phyloP scores from a whole-genome alignment of 2,329 filamentous ascomycete genomes.

The Fusarium poae region DNA sequence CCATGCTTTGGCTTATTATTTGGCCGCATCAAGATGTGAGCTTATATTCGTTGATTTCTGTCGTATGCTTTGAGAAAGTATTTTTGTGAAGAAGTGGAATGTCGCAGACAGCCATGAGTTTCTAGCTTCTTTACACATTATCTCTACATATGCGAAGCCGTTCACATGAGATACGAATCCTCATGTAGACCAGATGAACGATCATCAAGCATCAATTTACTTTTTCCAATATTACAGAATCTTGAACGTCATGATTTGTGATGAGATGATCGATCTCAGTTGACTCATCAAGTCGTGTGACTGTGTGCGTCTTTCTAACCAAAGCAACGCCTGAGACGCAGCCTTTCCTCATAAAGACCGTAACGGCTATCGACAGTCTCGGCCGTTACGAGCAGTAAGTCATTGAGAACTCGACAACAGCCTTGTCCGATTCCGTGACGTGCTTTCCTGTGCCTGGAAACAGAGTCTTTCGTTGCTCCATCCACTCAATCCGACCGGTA shows the following conservation, averaged over 20 bases:
- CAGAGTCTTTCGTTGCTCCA: slow-evolving; percentile 14
- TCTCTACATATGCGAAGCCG: no score
- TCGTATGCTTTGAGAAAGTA: not conserved
- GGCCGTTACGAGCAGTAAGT: slow-evolving; percentile 21
- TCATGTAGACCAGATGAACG: not conserved
- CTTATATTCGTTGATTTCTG: not conserved
- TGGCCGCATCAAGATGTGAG: not conserved
- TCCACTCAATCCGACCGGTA: slow-evolving; percentile 25
- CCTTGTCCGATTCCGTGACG: slow-evolving; percentile 21
- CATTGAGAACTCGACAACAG: slow-evolving; percentile 4
- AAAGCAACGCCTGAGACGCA: slow-evolving; percentile 25
- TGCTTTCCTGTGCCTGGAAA: slow-evolving; percentile 12
- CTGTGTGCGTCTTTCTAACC: slow-evolving; percentile 8
- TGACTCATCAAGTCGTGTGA: slow-evolving; percentile 27
- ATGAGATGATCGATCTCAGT: slow-evolving; percentile 32
- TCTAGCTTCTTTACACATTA: not conserved
- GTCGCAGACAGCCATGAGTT: not conserved
- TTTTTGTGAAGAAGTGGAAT: not conserved
- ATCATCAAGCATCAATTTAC: not conserved
- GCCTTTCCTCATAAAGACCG: slow-evolving; percentile 12
- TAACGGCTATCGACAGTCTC: slow-evolving; percentile 19
- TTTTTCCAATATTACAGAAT: slow-evolving; percentile 4
- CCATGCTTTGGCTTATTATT: slow-evolving; percentile 1
- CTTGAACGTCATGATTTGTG: not conserved
- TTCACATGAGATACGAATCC: not conserved